phyloP scores from a whole-genome alignment of 164 flowering plant species.

The Stephania japonica region DNA sequence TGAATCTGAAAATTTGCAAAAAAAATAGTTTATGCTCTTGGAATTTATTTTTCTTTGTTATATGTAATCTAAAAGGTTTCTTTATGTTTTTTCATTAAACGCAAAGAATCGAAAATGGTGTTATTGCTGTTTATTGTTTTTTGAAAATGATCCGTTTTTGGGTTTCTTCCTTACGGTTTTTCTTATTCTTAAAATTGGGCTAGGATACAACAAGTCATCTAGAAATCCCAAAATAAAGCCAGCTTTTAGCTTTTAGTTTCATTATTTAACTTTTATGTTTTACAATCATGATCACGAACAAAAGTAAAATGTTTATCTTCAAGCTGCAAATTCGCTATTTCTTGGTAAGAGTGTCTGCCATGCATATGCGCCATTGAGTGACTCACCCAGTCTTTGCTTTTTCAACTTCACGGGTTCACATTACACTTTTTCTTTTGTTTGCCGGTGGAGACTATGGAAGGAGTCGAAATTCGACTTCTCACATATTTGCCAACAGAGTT shows the following conservation, averaged over 20 bases:
- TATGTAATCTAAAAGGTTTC: too few relatives aligned
- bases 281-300: background rate
- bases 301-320: background rate
- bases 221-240: background rate
- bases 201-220: background rate
- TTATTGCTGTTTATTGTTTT: background rate
- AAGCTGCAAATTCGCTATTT: background rate
- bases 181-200: background rate
- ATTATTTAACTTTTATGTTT: background rate
- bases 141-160: background rate
- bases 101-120: too few relatives aligned
- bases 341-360: background rate
- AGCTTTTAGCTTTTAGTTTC: background rate
- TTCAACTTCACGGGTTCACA: background rate
- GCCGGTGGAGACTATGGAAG: background rate
- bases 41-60: too few relatives aligned
- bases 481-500: background rate
- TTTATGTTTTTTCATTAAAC: too few relatives aligned
- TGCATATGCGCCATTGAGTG: background rate
- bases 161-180: background rate
- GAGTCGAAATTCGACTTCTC: background rate
- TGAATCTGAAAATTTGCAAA: too few relatives aligned
- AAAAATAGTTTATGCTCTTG: too few relatives aligned
- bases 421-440: background rate
- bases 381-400: background rate